These are phyloP conservation scores for Emmonsia crescens DNA, from an alignment of 2,329 filamentous ascomycete species.

Conservation along the genomic window DNA sequence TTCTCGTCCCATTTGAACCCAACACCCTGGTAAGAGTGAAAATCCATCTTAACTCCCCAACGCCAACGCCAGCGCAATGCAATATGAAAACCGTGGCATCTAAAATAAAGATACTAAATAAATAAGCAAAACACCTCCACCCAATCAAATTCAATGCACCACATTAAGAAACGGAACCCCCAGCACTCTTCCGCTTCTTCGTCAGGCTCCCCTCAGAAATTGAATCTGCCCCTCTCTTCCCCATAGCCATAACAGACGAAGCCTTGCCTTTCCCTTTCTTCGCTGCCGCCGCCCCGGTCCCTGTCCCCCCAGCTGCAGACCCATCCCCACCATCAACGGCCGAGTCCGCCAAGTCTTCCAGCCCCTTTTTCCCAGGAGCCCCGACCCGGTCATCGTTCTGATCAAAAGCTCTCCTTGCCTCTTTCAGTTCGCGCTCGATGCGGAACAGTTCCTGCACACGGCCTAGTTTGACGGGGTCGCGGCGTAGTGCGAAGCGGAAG, in stretches of 20 bases:
- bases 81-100: not conserved
- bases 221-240: constrained; percentile 14
- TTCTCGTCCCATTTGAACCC: not conserved
- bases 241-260: constrained; percentile 14
- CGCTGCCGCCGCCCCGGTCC: constrained; percentile 6
- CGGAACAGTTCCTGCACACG: constrained; percentile 81
- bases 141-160: not conserved
- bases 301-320: constrained; percentile 12
- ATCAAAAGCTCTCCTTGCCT: constrained; percentile 55
- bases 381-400: constrained; percentile 35
- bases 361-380: constrained; percentile 27
- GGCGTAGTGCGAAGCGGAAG: constrained; percentile 85
- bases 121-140: not conserved
- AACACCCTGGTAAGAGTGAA: not conserved
- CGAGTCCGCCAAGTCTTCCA: constrained; percentile 16
- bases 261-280: constrained; percentile 29
- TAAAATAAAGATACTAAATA: not conserved
- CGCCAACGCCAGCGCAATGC: not conserved
- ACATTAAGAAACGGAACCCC: not conserved
- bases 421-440: constrained; percentile 78
- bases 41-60: not conserved
- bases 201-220: constrained; percentile 1
- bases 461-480: constrained; percentile 75
- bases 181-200: constrained; percentile 10
- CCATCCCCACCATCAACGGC: constrained; percentile 14